Percentiles rank a stretch among this genome's conserved stretches.
Evolutionary conservation across 2,329 filamentous ascomycete species (phyloP).

Genomic region (Penicillium expansum): DNA sequence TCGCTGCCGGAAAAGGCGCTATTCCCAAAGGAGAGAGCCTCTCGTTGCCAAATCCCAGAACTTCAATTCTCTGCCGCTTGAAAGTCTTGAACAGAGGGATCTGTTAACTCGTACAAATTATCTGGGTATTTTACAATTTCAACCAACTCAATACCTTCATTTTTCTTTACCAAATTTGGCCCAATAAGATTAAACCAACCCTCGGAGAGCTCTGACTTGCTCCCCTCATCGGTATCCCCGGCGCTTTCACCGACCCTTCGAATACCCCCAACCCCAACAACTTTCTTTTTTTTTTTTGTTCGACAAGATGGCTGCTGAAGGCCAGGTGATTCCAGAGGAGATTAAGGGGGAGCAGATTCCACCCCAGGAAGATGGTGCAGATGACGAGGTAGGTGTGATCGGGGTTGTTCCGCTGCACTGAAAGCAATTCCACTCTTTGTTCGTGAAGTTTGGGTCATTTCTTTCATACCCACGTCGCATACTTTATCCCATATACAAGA

Average conservation of each 20-base stretch:
- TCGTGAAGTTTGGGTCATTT: neutral
- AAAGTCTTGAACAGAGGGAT: conserved; percentile 13
- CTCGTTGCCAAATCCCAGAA: conserved; percentile 16
- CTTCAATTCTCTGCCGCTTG: conserved; percentile 17
- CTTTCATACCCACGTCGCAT: neutral
- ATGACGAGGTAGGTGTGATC: conserved; percentile 44
- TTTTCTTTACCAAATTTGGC: neutral
- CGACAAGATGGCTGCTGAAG: conserved; percentile 38
- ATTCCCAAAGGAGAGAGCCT: conserved; percentile 19
- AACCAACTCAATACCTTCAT: neutral
- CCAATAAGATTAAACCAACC: neutral
- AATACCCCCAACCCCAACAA: neutral
- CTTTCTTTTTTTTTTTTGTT: neutral
- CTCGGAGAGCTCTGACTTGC: conserved; percentile 12
- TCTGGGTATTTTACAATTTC: neutral
- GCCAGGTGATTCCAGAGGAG: conserved; percentile 35
- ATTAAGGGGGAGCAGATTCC: conserved; percentile 40
- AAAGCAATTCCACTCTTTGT: conserved; percentile 6
- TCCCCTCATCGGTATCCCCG: conserved; percentile 11
- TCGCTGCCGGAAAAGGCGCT: conserved; percentile 11
- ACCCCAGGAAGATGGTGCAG: conserved; percentile 41
- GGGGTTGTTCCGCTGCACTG: neutral
- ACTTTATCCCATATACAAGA: neutral
- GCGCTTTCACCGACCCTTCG: conserved; percentile 8
- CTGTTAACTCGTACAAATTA: conserved; percentile 1